Conservation (phyloP, 305 asterid genomes). For the Ajuga reptans region DNA sequence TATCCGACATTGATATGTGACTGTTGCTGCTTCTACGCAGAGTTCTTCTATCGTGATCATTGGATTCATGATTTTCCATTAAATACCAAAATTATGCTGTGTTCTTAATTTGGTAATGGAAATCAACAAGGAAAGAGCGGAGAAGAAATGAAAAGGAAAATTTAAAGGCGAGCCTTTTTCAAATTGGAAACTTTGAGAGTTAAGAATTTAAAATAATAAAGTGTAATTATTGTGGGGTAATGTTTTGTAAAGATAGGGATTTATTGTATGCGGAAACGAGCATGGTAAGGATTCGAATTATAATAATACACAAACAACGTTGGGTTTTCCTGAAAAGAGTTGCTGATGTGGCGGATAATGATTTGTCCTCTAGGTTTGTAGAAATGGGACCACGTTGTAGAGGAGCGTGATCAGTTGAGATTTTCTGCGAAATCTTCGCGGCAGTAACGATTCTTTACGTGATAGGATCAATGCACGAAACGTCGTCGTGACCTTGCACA, state of each 20-base stretch:
- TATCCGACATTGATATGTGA: constrained; percentile 65
- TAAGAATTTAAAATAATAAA: not conserved
- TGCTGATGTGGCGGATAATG: constrained; percentile 1
- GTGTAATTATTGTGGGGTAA: not conserved
- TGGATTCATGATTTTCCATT: constrained; percentile 41
- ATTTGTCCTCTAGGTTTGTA: not conserved
- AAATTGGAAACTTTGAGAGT: constrained; percentile 11
- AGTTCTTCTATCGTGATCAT: constrained; percentile 21
- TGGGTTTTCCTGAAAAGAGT: not conserved
- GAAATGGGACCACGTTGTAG: not conserved
- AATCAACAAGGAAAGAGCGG: not conserved
- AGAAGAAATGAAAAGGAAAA: not conserved
- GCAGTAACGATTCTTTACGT: constrained; percentile 23
- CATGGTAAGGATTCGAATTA: not conserved
- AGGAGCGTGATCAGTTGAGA: not conserved
- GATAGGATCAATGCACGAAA: constrained; percentile 1
- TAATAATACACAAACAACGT: not conserved
- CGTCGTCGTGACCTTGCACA: not conserved
- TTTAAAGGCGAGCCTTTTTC: constrained; percentile 6
- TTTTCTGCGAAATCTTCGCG: constrained; percentile 13
- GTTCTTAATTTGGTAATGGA: not conserved
- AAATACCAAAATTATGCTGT: not conserved
- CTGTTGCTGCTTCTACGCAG: constrained; percentile 43
- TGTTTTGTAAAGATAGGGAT: not conserved
- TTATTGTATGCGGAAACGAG: constrained; percentile 5